Evolutionary conservation across 495 filamentous ascomycete genomes (phyloP).

Genomic region (Pseudoneurospora amorphoporcata): DNA sequence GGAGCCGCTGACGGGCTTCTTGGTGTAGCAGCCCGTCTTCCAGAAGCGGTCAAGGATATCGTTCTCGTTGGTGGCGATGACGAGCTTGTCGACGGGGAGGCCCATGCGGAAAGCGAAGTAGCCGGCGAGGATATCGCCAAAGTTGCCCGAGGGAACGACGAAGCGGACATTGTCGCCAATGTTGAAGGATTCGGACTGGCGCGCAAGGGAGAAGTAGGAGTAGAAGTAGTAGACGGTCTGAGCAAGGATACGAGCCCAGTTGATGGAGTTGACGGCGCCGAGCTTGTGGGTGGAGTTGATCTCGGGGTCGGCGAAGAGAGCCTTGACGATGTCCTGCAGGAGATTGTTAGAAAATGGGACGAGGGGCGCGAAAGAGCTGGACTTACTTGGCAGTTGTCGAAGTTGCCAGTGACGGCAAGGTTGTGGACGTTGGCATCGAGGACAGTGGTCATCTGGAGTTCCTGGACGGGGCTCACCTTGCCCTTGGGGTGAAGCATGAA

Average conservation of each 20-base stretch:
- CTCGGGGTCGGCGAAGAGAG: slow-evolving; percentile 71
- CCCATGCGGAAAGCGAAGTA: slow-evolving; percentile 91
- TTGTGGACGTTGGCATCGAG: slow-evolving; percentile 84
- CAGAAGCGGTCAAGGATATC: slow-evolving; percentile 83
- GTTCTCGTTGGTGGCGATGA: slow-evolving; percentile 88
- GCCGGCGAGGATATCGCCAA: slow-evolving; percentile 90
- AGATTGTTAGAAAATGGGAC: not conserved
- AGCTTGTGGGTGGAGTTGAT: slow-evolving; percentile 66
- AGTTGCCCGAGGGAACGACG: slow-evolving; percentile 87
- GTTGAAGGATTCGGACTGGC: slow-evolving; percentile 37
- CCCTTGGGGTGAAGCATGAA: slow-evolving; percentile 85
- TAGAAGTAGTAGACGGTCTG: slow-evolving; percentile 92
- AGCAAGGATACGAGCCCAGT: slow-evolving; percentile 81
- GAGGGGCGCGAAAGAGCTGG: not conserved
- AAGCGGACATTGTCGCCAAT: slow-evolving; percentile 57
- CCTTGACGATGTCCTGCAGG: slow-evolving; percentile 76
- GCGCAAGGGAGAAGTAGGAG: slow-evolving; percentile 70
- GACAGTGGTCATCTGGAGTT: slow-evolving; percentile 91
- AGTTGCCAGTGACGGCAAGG: slow-evolving; percentile 72
- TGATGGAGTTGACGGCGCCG: slow-evolving; percentile 83
- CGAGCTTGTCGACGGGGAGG: slow-evolving; percentile 69
- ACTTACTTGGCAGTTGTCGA: slow-evolving; percentile 83
- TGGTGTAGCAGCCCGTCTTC: slow-evolving; percentile 72
- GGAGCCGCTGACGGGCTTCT: slow-evolving; percentile 47
- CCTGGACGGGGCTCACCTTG: slow-evolving; percentile 74